Evolutionary conservation across 129 eudicot genomes (phyloP).

Genomic region (Artemisia annua): DNA sequence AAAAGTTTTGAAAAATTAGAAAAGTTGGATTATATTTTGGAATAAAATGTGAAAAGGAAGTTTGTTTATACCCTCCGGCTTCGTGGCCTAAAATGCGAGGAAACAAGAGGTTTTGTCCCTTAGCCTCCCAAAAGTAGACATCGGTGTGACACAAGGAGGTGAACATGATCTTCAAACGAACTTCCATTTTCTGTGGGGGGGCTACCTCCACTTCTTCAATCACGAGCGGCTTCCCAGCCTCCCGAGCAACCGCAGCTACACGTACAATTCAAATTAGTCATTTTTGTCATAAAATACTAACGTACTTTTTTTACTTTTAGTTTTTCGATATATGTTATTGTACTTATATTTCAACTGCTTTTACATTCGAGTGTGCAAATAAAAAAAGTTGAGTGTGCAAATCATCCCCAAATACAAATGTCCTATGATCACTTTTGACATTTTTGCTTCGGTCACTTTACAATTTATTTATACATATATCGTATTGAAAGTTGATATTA

Average conservation of each 20-base stretch:
- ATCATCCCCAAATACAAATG: too few relatives aligned
- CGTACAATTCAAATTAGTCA: neutral
- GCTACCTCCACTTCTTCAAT: constrained; percentile 59
- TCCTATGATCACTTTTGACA: too few relatives aligned
- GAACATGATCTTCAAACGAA: constrained; percentile 51
- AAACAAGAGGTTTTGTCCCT: constrained; percentile 60
- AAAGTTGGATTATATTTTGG: neutral
- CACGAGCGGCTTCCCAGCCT: constrained; percentile 59
- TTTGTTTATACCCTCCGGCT: constrained; percentile 46
- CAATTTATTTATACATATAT: too few relatives aligned
- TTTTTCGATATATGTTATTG: too few relatives aligned
- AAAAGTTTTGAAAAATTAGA: neutral
- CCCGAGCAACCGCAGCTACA: constrained; percentile 65
- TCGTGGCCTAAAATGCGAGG: constrained; percentile 67
- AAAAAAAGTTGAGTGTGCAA: too few relatives aligned
- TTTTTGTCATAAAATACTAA: too few relatives aligned
- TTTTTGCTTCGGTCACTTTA: too few relatives aligned
- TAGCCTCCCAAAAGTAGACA: constrained; percentile 62
- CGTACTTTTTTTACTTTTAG: too few relatives aligned
- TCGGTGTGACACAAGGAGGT: constrained; percentile 61
- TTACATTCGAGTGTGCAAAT: too few relatives aligned
- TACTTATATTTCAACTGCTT: too few relatives aligned
- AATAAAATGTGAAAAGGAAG: neutral
- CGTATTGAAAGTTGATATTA: too few relatives aligned
- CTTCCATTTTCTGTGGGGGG: constrained; percentile 59